These are phyloP conservation scores for Trichoderma atrobrunneum DNA, from an alignment of 2,329 filamentous ascomycete genomes.

Conservation along the genomic window DNA sequence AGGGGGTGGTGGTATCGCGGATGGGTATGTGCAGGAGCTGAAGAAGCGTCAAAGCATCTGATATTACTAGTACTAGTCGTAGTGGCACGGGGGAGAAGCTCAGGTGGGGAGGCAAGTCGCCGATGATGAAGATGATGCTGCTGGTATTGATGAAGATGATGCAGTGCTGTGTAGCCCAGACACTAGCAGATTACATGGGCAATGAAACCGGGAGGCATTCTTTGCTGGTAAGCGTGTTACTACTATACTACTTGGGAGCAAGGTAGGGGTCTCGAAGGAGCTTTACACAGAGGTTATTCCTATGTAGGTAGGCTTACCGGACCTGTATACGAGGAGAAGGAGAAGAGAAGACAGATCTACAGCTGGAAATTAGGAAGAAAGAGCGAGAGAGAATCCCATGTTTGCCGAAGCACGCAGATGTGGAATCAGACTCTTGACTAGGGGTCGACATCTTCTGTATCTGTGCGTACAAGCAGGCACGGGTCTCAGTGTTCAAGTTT, in stretches of 20 bases:
- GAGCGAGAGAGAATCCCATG: background rate
- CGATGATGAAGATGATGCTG: background rate
- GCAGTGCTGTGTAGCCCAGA: background rate
- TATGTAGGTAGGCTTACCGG: background rate
- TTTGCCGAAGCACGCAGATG: background rate
- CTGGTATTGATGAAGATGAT: background rate
- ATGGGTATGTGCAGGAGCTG: slow-evolving; percentile 16
- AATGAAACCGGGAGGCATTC: background rate
- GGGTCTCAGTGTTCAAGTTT: background rate
- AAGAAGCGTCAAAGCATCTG: background rate
- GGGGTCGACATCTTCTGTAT: background rate
- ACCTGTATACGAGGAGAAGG: background rate
- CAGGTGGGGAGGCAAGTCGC: background rate
- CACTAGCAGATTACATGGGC: background rate
- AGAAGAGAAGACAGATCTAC: background rate
- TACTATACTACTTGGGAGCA: background rate
- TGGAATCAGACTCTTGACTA: background rate
- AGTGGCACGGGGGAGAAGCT: background rate
- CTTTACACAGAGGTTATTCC: background rate
- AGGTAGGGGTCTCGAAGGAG: background rate
- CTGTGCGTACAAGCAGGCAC: background rate
- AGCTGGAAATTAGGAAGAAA: background rate
- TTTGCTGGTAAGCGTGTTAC: background rate
- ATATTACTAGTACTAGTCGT: background rate
- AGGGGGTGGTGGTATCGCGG: background rate